Evolutionary conservation across 1,284 basidiomycete species (phyloP).

Genomic region (Fomitopsis pinicola): DNA sequence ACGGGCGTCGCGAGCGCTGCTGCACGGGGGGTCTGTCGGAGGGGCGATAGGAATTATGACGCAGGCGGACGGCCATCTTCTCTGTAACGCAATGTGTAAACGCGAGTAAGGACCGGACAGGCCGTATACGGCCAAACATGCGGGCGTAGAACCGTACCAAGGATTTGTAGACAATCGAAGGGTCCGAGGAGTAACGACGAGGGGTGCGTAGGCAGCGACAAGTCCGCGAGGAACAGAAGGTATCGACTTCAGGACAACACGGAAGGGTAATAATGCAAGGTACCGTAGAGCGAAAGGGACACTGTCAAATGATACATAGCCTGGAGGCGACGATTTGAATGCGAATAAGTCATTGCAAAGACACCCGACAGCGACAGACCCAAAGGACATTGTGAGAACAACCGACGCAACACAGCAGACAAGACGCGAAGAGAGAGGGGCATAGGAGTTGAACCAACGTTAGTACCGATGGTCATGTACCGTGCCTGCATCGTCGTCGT

Average conservation of each 20-base stretch:
- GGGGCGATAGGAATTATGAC: slow-evolving; percentile 1
- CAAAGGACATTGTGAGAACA: slow-evolving; percentile 1
- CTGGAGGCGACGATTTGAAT: background rate
- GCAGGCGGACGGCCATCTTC: background rate
- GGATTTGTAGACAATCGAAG: slow-evolving; percentile 14
- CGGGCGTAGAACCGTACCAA: slow-evolving; percentile 6
- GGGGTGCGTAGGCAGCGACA: slow-evolving; percentile 11
- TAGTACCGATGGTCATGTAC: slow-evolving; percentile 41
- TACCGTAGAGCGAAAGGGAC: slow-evolving; percentile 1
- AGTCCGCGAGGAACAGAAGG: slow-evolving; percentile 9
- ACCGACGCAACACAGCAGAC: background rate
- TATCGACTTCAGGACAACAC: slow-evolving; percentile 7
- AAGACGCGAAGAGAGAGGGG: background rate
- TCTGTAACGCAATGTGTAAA: slow-evolving; percentile 1
- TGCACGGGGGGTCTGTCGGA: slow-evolving; percentile 1
- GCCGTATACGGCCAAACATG: slow-evolving; percentile 5
- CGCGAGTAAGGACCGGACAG: slow-evolving; percentile 10
- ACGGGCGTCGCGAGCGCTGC: background rate
- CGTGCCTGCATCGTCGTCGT: slow-evolving; percentile 50
- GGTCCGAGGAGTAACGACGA: slow-evolving; percentile 6
- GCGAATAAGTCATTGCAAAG: slow-evolving; percentile 9
- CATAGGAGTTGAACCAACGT: background rate
- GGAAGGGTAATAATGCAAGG: slow-evolving; percentile 10
- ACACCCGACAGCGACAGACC: slow-evolving; percentile 7
- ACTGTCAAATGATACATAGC: slow-evolving; percentile 11